These are phyloP conservation scores for Cercospora zeina DNA, from an alignment of 2,329 filamentous ascomycete species.

Conservation along the genomic window DNA sequence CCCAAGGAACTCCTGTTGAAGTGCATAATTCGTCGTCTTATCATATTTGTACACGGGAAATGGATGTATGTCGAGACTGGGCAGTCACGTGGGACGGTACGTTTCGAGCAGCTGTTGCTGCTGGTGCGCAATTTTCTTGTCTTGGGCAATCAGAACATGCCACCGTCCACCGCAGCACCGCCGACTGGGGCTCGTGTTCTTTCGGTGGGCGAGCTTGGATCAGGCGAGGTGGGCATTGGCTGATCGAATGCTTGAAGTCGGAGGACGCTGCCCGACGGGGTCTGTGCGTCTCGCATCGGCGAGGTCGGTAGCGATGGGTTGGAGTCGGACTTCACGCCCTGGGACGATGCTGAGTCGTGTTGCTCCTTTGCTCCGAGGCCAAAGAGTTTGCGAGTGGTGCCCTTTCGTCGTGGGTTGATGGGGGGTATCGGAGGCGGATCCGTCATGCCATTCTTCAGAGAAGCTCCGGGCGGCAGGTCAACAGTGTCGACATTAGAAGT, in stretches of 20 bases:
- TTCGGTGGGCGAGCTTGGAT: conserved; percentile 20
- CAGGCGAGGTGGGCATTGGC: conserved; percentile 11
- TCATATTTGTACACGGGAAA: conserved; percentile 12
- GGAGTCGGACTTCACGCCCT: conserved; percentile 21
- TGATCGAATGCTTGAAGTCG: conserved; percentile 24
- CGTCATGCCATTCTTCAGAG: conserved; percentile 55
- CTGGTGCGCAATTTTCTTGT: conserved; percentile 8
- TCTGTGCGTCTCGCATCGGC: conserved; percentile 20
- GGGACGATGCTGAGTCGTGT: conserved; percentile 10
- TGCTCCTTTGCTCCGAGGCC: conserved; percentile 25
- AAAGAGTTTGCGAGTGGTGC: conserved; percentile 41
- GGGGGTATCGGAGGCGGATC: conserved; percentile 55
- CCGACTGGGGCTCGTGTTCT: conserved; percentile 9
- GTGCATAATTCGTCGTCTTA: conserved; percentile 13
- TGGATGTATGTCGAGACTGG: not conserved
- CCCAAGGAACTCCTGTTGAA: conserved; percentile 11
- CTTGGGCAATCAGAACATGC: conserved; percentile 27
- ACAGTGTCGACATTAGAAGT: conserved; percentile 62
- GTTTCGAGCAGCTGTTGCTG: conserved; percentile 7
- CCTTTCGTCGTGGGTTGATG: conserved; percentile 61
- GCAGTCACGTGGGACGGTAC: not conserved
- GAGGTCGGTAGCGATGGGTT: conserved; percentile 17
- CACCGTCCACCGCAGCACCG: conserved; percentile 23
- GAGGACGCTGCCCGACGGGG: conserved; percentile 27
- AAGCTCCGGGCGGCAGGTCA: conserved; percentile 58